A percentile compares a stretch with the other conserved stretches of the same genome.
Evolutionary conservation across 768 basidiomycete species (phyloP).

Genomic region (Leccinum longicurvipes): DNA sequence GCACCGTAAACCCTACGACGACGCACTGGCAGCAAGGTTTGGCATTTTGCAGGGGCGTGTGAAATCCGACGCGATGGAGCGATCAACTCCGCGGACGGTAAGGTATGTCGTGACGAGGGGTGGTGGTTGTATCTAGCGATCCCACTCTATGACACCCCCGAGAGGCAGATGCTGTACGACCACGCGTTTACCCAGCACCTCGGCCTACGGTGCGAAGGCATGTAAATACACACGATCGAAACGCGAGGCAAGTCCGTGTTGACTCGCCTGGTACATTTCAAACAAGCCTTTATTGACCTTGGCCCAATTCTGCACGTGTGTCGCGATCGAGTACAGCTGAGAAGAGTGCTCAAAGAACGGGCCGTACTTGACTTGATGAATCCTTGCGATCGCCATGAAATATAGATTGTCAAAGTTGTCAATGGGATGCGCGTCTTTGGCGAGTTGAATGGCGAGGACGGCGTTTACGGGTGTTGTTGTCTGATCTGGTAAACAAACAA

Average conservation of each 20-base stretch:
- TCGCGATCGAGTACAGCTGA: slow-evolving; percentile 81
- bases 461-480: slow-evolving; percentile 59
- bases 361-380: slow-evolving; percentile 77
- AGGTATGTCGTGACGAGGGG: background rate
- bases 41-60: slow-evolving; percentile 13
- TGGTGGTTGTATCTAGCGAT: slow-evolving; percentile 14
- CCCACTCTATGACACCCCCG: slow-evolving; percentile 79
- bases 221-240: slow-evolving; percentile 2
- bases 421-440: slow-evolving; percentile 17
- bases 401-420: slow-evolving; percentile 63
- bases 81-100: slow-evolving; percentile 20
- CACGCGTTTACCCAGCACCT: slow-evolving; percentile 92
- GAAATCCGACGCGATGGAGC: slow-evolving; percentile 10
- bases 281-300: slow-evolving; percentile 89
- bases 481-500: slow-evolving; percentile 46
- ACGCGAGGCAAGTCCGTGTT: background rate
- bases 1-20: background rate
- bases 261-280: slow-evolving; percentile 88
- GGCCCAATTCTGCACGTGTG: slow-evolving; percentile 83
- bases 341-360: slow-evolving; percentile 94
- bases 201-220: slow-evolving; percentile 48
- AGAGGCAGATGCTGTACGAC: slow-evolving; percentile 93
- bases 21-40: slow-evolving; percentile 1
- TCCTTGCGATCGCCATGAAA: slow-evolving; percentile 72
- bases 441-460: slow-evolving; percentile 53